phyloP scores from a whole-genome alignment of 2,329 filamentous ascomycete genomes.

The Plectosphaerella cucumerina region DNA sequence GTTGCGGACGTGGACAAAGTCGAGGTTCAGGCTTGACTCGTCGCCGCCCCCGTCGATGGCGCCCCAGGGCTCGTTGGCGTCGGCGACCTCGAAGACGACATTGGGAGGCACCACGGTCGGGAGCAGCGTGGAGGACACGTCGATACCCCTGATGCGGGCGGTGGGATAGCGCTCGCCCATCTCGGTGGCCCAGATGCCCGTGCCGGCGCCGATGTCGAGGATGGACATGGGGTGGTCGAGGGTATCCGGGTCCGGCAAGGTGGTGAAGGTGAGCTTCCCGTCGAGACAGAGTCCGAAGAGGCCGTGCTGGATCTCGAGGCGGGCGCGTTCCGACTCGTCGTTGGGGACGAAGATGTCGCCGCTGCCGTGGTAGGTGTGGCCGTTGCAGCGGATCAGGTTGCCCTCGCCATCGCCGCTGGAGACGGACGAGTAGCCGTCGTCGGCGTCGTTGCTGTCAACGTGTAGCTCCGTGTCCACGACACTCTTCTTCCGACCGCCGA shows the following conservation, averaged over 20 bases:
- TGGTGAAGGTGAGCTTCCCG: conserved; percentile 24
- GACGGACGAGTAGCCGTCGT: conserved; percentile 24
- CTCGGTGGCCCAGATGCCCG: conserved; percentile 37
- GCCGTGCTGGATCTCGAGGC: conserved; percentile 26
- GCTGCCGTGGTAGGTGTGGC: conserved; percentile 31
- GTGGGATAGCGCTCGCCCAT: conserved; percentile 35
- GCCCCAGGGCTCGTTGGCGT: conserved; percentile 45
- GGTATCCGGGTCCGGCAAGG: conserved; percentile 17
- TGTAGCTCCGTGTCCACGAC: conserved; percentile 10
- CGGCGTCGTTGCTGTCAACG: conserved; percentile 18
- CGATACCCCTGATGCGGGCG: conserved; percentile 33
- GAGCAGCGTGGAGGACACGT: conserved; percentile 35
- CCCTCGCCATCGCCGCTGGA: conserved; percentile 23
- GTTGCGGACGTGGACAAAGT: conserved; percentile 40
- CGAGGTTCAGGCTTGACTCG: conserved; percentile 17
- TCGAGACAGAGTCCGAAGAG: conserved; percentile 29
- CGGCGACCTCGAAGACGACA: conserved; percentile 54
- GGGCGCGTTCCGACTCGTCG: conserved; percentile 26
- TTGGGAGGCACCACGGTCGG: conserved; percentile 50
- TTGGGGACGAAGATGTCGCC: conserved; percentile 27
- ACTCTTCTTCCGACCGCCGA: too few species aligned
- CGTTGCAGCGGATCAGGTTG: conserved; percentile 27
- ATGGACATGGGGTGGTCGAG: conserved; percentile 20
- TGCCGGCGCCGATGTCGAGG: conserved; percentile 38
- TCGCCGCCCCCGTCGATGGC: conserved; percentile 5